phyloP scores from a whole-genome alignment of 371 early-diverging fungal species.

The Mucor velutinosus region DNA sequence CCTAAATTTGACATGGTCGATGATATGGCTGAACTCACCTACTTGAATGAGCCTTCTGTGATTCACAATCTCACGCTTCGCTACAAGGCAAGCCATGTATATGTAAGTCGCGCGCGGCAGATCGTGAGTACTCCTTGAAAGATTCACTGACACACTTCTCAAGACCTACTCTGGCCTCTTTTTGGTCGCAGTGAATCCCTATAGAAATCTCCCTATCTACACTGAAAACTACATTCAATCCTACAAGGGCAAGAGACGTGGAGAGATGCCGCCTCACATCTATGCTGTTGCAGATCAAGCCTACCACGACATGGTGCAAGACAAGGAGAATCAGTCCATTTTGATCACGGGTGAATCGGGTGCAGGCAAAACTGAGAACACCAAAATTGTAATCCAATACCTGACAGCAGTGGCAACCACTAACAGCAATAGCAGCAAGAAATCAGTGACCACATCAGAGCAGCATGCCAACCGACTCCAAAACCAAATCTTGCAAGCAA shows the following conservation, averaged over 20 bases:
- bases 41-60: slow-evolving; percentile 99
- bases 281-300: slow-evolving; percentile 96
- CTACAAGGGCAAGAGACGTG: slow-evolving; percentile 87
- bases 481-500: slow-evolving; percentile 94
- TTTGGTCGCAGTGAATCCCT: slow-evolving; percentile 99
- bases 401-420: slow-evolving; percentile 82
- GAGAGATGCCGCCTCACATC: slow-evolving; percentile 96
- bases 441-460: slow-evolving; percentile 24
- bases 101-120: slow-evolving; percentile 59
- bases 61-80: slow-evolving; percentile 94
- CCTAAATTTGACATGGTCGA: slow-evolving; percentile 98
- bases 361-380: slow-evolving; percentile 99
- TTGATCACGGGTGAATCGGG: slow-evolving; percentile 99
- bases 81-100: slow-evolving; percentile 91
- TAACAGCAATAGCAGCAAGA: slow-evolving; percentile 39
- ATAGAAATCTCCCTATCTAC: slow-evolving; percentile 93
- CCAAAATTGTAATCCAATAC: slow-evolving; percentile 99
- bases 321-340: slow-evolving; percentile 97
- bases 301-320: slow-evolving; percentile 93
- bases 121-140: no score
- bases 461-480: slow-evolving; percentile 66
- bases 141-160: no score
- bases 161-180: slow-evolving; percentile 99
- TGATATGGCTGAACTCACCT: slow-evolving; percentile 98
- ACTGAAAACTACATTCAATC: slow-evolving; percentile 76